Conservation (phyloP, 129 eudicot genomes). For the Escallonia rubra region DNA sequence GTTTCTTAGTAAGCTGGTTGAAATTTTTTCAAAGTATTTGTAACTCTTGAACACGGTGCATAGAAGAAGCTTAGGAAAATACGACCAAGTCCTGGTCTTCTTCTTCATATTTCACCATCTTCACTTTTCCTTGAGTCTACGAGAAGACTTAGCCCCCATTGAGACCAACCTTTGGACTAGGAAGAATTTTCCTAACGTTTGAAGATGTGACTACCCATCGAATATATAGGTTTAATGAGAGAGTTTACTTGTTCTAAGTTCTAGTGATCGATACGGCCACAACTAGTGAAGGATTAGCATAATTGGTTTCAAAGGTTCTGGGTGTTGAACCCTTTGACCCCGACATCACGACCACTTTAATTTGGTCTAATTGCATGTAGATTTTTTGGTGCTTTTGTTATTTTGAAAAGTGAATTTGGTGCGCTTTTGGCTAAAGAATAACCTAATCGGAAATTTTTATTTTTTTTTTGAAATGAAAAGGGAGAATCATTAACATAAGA, state of each 20-base stretch:
- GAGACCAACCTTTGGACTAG: conserved; percentile 18
- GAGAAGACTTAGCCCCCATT: conserved; percentile 48
- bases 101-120: background rate
- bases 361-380: no score
- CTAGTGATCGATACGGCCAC: no score
- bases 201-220: conserved; percentile 32
- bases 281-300: background rate
- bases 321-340: no score
- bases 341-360: no score
- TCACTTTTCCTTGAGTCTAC: conserved; percentile 35
- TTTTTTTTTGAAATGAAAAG: no score
- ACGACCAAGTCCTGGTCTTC: conserved; percentile 49
- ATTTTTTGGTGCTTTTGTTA: no score
- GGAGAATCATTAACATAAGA: no score
- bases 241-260: background rate
- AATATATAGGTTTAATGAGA: no score
- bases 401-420: no score
- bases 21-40: conserved; percentile 57
- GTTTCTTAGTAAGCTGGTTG: background rate
- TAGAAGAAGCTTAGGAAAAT: conserved; percentile 10
- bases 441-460: no score
- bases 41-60: conserved; percentile 37
- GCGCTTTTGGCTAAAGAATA: no score
- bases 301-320: background rate
- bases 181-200: conserved; percentile 29